These are phyloP conservation scores for Solanum tacnaense DNA, from an alignment of 257 asterid species.

Conservation along the genomic window DNA sequence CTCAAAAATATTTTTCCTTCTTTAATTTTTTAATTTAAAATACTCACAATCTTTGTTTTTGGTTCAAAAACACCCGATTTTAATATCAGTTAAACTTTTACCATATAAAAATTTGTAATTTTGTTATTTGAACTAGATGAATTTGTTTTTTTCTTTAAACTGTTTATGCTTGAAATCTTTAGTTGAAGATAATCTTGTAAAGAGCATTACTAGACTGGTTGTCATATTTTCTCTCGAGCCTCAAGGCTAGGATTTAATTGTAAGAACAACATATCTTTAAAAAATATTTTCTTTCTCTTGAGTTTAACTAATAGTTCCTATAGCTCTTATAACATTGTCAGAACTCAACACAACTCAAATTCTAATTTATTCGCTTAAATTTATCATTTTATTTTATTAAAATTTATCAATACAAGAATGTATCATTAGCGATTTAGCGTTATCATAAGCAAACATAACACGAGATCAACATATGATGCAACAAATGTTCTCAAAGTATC, in stretches of 20 bases:
- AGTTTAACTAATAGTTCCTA: no score
- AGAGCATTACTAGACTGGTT: neutral
- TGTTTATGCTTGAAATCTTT: no score
- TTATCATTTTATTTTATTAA: no score
- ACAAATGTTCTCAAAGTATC: neutral
- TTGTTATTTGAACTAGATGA: no score
- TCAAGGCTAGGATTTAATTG: neutral
- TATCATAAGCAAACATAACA: neutral
- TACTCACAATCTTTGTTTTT: no score
- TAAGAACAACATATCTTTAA: neutral
- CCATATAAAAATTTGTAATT: neutral
- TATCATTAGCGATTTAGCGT: neutral
- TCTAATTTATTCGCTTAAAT: neutral
- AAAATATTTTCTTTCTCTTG: neutral
- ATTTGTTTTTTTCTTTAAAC: no score
- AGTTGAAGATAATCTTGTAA: neutral
- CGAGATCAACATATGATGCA: neutral
- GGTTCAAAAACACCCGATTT: no score
- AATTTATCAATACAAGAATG: no score
- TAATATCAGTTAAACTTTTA: no score
- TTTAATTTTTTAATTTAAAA: no score
- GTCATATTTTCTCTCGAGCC: neutral
- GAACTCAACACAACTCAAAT: neutral
- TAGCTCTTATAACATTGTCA: neutral
- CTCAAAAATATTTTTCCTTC: neutral